phyloP scores from a whole-genome alignment of 1,139 yeast species.

The Pichia terricola region DNA sequence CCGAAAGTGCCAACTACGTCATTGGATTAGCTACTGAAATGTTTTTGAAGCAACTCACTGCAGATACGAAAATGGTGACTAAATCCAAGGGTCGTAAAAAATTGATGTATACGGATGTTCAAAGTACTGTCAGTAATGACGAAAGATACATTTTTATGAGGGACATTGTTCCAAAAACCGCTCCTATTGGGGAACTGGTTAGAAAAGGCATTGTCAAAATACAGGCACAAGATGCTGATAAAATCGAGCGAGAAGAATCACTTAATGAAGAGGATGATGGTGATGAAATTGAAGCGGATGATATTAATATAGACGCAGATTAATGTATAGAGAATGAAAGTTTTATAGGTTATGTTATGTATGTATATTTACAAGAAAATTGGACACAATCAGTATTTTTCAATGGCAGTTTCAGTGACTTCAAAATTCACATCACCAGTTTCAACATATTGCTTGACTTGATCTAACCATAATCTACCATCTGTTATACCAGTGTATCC shows the following conservation, averaged over 20 bases:
- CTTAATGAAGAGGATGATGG: conserved; percentile 5
- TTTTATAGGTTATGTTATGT: background rate
- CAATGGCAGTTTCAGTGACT: conserved; percentile 28
- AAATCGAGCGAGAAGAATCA: conserved; percentile 5
- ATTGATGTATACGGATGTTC: conserved; percentile 63
- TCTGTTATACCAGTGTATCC: conserved; percentile 68
- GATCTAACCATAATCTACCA: conserved; percentile 63
- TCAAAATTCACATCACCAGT: conserved; percentile 42
- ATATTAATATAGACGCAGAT: background rate
- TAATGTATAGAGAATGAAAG: background rate
- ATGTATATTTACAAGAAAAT: background rate
- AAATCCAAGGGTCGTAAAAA: conserved; percentile 63
- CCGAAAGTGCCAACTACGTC: conserved; percentile 73
- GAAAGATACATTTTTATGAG: conserved; percentile 62
- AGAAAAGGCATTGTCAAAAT: conserved; percentile 36
- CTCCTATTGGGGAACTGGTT: conserved; percentile 43
- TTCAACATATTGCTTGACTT: conserved; percentile 66
- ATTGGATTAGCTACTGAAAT: conserved; percentile 83
- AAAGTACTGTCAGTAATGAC: conserved; percentile 56
- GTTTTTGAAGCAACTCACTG: conserved; percentile 70
- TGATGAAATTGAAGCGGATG: conserved; percentile 17
- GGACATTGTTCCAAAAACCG: conserved; percentile 61
- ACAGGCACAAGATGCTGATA: conserved; percentile 5
- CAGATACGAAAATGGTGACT: conserved; percentile 67
- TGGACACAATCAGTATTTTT: conserved; percentile 29